Base-by-base conservation (phyloP, 2,329 filamentous ascomycete genomes). In the Magnaporthiopsis rhizophila region DNA sequence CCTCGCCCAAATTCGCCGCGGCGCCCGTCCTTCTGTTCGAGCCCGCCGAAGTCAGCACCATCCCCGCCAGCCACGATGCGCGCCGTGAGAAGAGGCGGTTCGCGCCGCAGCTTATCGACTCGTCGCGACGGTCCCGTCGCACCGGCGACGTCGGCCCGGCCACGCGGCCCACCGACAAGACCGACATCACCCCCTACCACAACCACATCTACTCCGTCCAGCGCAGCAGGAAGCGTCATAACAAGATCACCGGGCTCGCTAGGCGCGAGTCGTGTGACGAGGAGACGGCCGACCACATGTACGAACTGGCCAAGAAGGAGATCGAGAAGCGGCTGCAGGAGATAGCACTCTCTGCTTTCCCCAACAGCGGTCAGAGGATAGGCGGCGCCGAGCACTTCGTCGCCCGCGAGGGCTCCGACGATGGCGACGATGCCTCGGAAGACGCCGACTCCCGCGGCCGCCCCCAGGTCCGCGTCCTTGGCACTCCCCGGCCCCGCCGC, bases 261-360 rank as follows among this genome's bases (percentile, higher is more conserved):
- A 81, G 87, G 78, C 75, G 89, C 79, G 81, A 92, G 82, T 85
- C 83, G 65, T 89, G 90, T 67, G 90, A 95, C 71, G 90, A 91
- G 67, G 84, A 85, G 67, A 89, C 90, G 69, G 86, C 89, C 62
- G 86, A 88, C 53, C 93, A 93, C 74, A 78, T 97, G 64, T 83
- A 96, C 65, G 87, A 90, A 65, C 80, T 96, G 65, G 91, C 92
- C 58, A 90, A 90, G 62, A 89, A 87, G 71, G 89, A 92, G 71
- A 90, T 90, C 11, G 88, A 95, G 73, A 86, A 88, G 71, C 89
- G 94, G 73, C 80, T 97, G 67, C 86, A 89, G 67, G 91, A 96
- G 69, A 82, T 86, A 71, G 90, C 89, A 61, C 81, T 92, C 72
- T 87, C 88, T 56, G 90, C 89, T 1, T 93, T 92, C 71, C 89